Base-by-base conservation (phyloP, 257 asterid genomes). In the Anisodus tanguticus region DNA sequence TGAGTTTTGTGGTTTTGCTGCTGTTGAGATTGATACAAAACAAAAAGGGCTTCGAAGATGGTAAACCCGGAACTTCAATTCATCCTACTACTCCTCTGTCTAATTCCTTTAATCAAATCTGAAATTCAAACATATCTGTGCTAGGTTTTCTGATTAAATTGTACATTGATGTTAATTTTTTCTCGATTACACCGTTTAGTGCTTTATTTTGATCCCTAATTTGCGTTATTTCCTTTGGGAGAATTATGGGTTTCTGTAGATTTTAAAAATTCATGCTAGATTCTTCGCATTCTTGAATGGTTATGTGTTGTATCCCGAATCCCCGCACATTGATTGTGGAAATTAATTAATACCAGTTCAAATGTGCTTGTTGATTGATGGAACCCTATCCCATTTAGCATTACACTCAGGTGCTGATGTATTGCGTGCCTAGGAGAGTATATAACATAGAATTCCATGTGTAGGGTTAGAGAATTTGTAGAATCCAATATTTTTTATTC, bases 141-240 rank as follows among this genome's bases (percentile, higher is more conserved):
- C 47, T 66, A 4, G n/a, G 0, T 66, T 66, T 66, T 66, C 47
- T 66, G n/a, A 66, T 66, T 10, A 51, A 49, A 31, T 69, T 37
- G 53, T 10, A 6, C 26, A 35, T 11, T 76, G 64, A 53, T 77
- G n/a, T 77, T 53, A 31, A 53, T 22, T 77, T 53, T 41, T 0
- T 53, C 47, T 53, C 53, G 39, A 22, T 62, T 22, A 62, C 0
- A 3, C 17, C 6, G 5, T n/a, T 70, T 70, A 17, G 17, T 43
- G 79, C 31, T 70, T 70, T 70, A 8, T 70, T 58, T 70, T 70
- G 79, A 70, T 43, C 79, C 77, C 77, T 6, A 16, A 15, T 69
- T 69, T 69, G 53, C 31, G 17, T 4, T 70, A 16, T 17, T 16
- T 69, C 3, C 26, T 70, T 41, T 43, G 0, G 8, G 16, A 43